Percentiles rank a stretch among this genome's conserved stretches.
Conservation (phyloP, 352 stramenopile genomes). For the Pythium dissimile region DNA sequence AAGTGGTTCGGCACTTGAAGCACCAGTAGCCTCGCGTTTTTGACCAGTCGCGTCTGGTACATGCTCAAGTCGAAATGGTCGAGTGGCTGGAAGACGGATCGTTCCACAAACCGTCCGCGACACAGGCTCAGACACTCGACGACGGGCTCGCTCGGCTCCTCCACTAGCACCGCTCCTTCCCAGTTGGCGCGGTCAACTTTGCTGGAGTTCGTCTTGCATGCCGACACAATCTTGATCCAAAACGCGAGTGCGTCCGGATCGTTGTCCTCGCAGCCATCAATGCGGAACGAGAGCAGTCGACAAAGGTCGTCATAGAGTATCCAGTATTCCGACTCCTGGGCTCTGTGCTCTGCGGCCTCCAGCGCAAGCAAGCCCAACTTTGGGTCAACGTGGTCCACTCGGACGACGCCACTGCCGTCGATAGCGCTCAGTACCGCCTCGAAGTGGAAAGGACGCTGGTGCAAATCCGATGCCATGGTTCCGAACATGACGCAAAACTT, state of each 20-base stretch:
- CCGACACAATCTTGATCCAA: slow-evolving; percentile 13
- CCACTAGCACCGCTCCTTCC: not conserved
- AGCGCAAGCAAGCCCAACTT: slow-evolving; percentile 10
- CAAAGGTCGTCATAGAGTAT: slow-evolving; percentile 14
- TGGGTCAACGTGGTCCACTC: slow-evolving; percentile 7
- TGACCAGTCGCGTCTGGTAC: not conserved
- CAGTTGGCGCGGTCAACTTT: not conserved
- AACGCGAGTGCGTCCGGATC: not conserved
- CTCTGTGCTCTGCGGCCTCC: not conserved
- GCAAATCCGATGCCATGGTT: not conserved
- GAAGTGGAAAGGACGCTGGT: not conserved
- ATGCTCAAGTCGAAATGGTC: not conserved
- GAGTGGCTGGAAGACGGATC: not conserved
- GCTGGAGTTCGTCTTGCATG: not conserved
- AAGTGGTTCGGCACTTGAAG: not conserved
- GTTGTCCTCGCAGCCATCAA: not conserved
- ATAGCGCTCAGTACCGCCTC: slow-evolving; percentile 8
- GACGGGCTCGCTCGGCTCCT: not conserved
- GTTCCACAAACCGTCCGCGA: not conserved
- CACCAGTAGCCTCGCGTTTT: not conserved
- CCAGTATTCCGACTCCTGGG: not conserved
- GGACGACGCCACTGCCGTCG: not conserved
- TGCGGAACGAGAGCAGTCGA: slow-evolving; percentile 1
- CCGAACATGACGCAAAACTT: slow-evolving; percentile 17
- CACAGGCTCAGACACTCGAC: not conserved